A percentile compares a stretch with the other conserved stretches of the same genome.
Conservation (phyloP, 257 asterid species). For the Handroanthus guayacan region DNA sequence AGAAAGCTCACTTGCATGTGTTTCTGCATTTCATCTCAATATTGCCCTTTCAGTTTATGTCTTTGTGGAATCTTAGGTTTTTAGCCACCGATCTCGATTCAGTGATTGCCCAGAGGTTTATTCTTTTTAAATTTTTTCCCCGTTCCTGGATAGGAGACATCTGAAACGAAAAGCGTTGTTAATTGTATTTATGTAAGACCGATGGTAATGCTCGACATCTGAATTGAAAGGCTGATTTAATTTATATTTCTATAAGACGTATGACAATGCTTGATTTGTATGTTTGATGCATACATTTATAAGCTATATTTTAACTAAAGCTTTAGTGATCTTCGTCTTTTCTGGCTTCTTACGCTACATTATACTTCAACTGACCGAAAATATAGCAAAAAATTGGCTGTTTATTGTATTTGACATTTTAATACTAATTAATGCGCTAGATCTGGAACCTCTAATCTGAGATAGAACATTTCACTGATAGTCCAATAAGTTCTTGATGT, state of each 20-base stretch:
- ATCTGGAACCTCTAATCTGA: not conserved
- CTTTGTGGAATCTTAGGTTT: not conserved
- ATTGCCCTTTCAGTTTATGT: not conserved
- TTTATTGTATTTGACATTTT: not conserved
- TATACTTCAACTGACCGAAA: not conserved
- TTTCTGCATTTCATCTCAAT: not conserved
- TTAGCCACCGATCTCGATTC: not conserved
- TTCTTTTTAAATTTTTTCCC: not conserved
- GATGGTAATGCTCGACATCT: not conserved
- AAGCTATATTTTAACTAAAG: not conserved
- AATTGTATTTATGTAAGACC: too few relatives aligned
- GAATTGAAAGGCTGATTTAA: not conserved
- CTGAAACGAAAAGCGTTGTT: too few relatives aligned
- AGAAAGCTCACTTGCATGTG: not conserved
- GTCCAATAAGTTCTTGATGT: not conserved
- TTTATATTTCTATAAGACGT: not conserved
- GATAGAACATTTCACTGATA: not conserved
- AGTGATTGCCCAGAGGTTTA: not conserved
- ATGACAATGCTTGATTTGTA: slow-evolving; percentile 26
- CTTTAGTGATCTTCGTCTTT: not conserved
- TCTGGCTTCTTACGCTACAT: not conserved
- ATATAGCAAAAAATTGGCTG: not conserved
- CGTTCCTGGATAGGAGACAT: too few relatives aligned
- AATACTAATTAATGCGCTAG: not conserved
- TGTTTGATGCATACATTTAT: not conserved